Base-by-base conservation (phyloP, 129 eudicot genomes). In the Rutidosis leptorrhynchoides region DNA sequence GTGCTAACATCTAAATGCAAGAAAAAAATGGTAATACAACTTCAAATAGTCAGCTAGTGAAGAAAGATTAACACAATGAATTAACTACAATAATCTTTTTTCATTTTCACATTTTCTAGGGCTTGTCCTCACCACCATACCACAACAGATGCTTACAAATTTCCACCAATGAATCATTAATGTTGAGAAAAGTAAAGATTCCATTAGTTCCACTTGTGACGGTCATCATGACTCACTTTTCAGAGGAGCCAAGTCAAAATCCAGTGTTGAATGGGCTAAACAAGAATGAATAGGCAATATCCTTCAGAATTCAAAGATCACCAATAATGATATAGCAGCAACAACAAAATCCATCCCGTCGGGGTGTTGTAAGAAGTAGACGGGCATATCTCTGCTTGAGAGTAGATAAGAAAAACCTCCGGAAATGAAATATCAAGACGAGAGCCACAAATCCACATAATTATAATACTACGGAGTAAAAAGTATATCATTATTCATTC, bases 301-400 rank as follows among this genome's bases (percentile, higher is more conserved):
- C 28, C 42, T 49, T 51, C 30, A 3, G 60, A 58, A 66, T 29
- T 43, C 70, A 65, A 65, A 26, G 7, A 65, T 65, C 70, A 16
- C 23, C 64, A 29, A 15, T 40, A 35, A 35, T 5, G 3, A 37
- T 16, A 40, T 14, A 35, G 14, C 14, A 35, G 10, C 42, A 35
- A 35, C 42, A 35, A 35, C 42, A 1, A 40, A 40, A 40, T 16
- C 4, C 46, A 40, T 40, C 5, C 46, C 1, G n/a, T 5, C 0
- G 5, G 46, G 46, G 46, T 12, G 46, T 10, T 15, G 46, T 40
- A 40, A 40, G 46, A 40, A 40, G 46, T 40, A 40, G 46, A 40
- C 46, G 12, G 16, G 0, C 46, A 40, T 40, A 37, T 16, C 45
- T 11, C 16, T 37, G 15, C 45, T 1, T 1, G 16, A 37, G 45